These are phyloP conservation scores for Kentomonas sorsogonicus DNA, from an alignment of 208 protist species.

Conservation along the genomic window DNA sequence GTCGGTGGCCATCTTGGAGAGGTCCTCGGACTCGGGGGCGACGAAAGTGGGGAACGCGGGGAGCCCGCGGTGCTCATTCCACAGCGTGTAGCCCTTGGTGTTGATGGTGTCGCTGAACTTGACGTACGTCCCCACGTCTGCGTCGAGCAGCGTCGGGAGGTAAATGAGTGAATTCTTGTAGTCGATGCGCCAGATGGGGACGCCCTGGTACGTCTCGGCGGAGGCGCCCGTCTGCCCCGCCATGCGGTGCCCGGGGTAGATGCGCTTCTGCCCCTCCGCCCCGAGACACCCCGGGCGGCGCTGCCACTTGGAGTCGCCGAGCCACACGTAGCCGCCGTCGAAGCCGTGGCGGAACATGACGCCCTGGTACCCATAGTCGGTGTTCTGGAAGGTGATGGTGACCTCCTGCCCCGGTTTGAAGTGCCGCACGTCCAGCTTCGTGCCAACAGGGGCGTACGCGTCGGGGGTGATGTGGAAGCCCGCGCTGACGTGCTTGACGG, in stretches of 20 bases:
- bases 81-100: conserved; percentile 89
- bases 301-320: conserved; percentile 91
- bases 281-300: conserved; percentile 88
- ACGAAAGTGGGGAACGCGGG: conserved; percentile 91
- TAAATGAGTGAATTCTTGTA: conserved; percentile 93
- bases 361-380: conserved; percentile 90
- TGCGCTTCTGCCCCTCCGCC: conserved; percentile 85
- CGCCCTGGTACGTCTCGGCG: conserved; percentile 80
- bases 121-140: conserved; percentile 87
- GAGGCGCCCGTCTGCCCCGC: conserved; percentile 87
- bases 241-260: conserved; percentile 89
- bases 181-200: conserved; percentile 90
- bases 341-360: conserved; percentile 92
- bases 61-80: conserved; percentile 85
- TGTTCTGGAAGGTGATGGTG: conserved; percentile 88
- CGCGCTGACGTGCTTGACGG: conserved; percentile 85
- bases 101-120: conserved; percentile 89
- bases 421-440: conserved; percentile 90
- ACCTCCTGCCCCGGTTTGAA: conserved; percentile 93
- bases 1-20: conserved; percentile 80
- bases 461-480: conserved; percentile 88
- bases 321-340: conserved; percentile 89
- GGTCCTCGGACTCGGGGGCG: conserved; percentile 70
- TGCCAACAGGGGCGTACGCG: conserved; percentile 89
- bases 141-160: conserved; percentile 80